Conservation (phyloP, 2,329 filamentous ascomycete genomes). For the Gremmenia infestans region DNA sequence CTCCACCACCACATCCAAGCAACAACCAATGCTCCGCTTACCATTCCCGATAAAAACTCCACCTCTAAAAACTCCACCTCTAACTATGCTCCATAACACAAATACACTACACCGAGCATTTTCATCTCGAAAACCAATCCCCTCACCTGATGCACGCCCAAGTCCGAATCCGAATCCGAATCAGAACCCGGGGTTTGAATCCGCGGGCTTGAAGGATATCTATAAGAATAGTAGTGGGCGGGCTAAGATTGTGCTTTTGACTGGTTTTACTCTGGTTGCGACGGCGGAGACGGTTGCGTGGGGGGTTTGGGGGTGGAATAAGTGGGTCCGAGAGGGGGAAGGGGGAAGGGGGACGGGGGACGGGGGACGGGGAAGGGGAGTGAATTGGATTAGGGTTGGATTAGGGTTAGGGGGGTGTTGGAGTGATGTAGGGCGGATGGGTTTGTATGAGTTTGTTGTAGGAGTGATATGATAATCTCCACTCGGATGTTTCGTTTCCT, state of each 20-base stretch:
- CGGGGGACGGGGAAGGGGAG: neutral
- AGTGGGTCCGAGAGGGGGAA: neutral
- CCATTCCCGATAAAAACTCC: neutral
- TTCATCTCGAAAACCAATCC: neutral
- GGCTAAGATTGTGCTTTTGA: neutral
- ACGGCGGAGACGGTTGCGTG: constrained; percentile 1
- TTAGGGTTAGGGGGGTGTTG: neutral
- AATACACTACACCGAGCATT: neutral
- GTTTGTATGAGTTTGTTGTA: neutral
- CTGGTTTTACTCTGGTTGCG: neutral
- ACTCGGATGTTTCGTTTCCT: too few relatives aligned
- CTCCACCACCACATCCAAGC: neutral
- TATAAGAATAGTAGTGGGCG: neutral
- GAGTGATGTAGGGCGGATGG: neutral
- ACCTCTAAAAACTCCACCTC: neutral
- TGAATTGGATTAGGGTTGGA: neutral
- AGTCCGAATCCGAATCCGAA: neutral
- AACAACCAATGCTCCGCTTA: neutral
- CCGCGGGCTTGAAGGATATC: neutral
- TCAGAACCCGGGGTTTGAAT: neutral
- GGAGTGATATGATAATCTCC: too few relatives aligned
- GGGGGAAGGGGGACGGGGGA: neutral
- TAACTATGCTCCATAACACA: neutral
- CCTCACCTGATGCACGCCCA: neutral
- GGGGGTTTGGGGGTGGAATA: constrained; percentile 1